These are phyloP conservation scores for Boeremia lycopersici DNA, from an alignment of 2,329 filamentous ascomycete genomes.

Conservation along the genomic window DNA sequence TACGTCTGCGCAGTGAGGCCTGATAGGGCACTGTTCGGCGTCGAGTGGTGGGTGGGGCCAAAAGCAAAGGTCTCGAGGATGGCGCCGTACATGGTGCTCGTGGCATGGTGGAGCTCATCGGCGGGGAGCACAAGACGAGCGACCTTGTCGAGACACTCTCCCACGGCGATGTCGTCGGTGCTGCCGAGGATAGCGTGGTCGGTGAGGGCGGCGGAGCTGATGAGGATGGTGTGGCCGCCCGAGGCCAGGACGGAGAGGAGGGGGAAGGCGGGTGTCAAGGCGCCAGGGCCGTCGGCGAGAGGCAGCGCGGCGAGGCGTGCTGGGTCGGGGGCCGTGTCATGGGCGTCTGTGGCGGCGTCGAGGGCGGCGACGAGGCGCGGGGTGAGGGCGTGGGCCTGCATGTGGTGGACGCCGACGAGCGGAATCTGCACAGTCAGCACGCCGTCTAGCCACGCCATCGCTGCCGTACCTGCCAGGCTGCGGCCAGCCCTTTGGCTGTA, in stretches of 20 bases:
- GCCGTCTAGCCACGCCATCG: background rate
- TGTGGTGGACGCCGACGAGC: slow-evolving; percentile 88
- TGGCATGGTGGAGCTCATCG: slow-evolving; percentile 58
- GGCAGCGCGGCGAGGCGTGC: background rate
- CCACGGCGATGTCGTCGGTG: slow-evolving; percentile 82
- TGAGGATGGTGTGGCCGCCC: slow-evolving; percentile 87
- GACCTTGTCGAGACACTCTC: slow-evolving; percentile 87
- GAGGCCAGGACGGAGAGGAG: slow-evolving; percentile 89
- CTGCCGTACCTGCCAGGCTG: slow-evolving; percentile 68
- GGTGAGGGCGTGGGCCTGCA: slow-evolving; percentile 95
- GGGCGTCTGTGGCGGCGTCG: slow-evolving; percentile 60
- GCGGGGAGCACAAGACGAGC: slow-evolving; percentile 76
- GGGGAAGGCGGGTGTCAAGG: slow-evolving; percentile 67
- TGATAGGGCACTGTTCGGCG: background rate
- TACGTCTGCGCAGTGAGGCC: slow-evolving; percentile 31
- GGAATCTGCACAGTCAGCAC: slow-evolving; percentile 59
- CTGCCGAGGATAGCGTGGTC: slow-evolving; percentile 75
- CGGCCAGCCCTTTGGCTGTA: slow-evolving; percentile 83
- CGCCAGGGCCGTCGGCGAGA: slow-evolving; percentile 5
- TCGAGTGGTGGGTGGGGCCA: background rate
- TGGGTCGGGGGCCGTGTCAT: background rate
- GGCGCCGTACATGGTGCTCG: slow-evolving; percentile 78
- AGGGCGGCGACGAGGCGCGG: slow-evolving; percentile 76
- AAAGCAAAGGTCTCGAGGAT: slow-evolving; percentile 83
- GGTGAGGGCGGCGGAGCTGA: slow-evolving; percentile 71